Evolutionary conservation across 73 alveolate genomes (phyloP).

Genomic region (Paramecium biaurelia): DNA sequence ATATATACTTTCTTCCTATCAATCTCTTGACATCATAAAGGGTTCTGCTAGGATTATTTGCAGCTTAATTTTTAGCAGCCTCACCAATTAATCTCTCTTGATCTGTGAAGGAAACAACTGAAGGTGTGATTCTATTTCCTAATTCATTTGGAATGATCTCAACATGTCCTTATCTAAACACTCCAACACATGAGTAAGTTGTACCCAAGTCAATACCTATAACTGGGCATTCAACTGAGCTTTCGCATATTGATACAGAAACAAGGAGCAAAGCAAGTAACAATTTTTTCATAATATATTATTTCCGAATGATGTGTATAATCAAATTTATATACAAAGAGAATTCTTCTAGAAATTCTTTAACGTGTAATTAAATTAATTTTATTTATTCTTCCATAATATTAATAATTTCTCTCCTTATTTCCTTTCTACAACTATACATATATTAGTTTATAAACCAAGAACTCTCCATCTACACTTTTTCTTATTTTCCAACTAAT

Average conservation of each 20-base stretch:
- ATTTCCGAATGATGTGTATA: neutral
- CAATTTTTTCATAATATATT: neutral
- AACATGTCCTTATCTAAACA: slow-evolving; percentile 85
- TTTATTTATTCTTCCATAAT: neutral
- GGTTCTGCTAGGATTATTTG: slow-evolving; percentile 82
- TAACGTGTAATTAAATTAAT: slow-evolving; percentile 28
- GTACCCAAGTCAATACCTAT: slow-evolving; percentile 97
- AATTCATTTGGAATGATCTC: slow-evolving; percentile 92
- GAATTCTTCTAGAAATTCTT: neutral
- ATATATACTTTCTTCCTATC: slow-evolving; percentile 70
- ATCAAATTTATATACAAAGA: neutral
- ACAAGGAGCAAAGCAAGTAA: neutral
- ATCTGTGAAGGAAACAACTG: slow-evolving; percentile 93
- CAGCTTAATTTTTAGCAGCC: slow-evolving; percentile 91
- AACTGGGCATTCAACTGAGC: slow-evolving; percentile 87
- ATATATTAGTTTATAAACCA: neutral
- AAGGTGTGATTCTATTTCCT: slow-evolving; percentile 92
- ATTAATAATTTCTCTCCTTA: neutral
- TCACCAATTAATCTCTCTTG: slow-evolving; percentile 94
- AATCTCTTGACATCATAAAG: slow-evolving; percentile 88
- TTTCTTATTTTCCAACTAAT: neutral
- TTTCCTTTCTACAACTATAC: neutral
- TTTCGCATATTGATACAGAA: neutral
- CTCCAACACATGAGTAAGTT: slow-evolving; percentile 95
- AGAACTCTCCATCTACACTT: neutral